Conservation (phyloP, 2,329 filamentous ascomycete species). For the Penicillium thymicola region DNA sequence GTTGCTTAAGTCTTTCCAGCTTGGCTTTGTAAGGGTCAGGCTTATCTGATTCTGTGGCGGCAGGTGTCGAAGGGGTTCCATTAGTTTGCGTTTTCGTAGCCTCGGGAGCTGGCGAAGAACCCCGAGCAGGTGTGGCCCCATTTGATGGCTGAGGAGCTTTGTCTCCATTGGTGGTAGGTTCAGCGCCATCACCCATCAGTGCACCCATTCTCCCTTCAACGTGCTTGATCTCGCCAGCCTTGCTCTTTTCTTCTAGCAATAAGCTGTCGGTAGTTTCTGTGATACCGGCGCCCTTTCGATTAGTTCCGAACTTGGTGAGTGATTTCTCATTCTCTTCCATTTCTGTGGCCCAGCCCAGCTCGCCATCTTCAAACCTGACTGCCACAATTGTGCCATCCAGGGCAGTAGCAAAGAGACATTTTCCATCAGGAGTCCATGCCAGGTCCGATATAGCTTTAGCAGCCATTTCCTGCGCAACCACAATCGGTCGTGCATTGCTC, state of each 20-base stretch:
- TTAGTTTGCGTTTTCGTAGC: conserved; percentile 37
- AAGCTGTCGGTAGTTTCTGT: conserved; percentile 89
- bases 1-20: conserved; percentile 73
- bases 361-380: conserved; percentile 76
- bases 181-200: conserved; percentile 83
- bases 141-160: conserved; percentile 42
- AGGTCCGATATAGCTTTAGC: conserved; percentile 92
- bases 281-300: conserved; percentile 82
- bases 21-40: conserved; percentile 57
- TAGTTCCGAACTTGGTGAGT: conserved; percentile 86
- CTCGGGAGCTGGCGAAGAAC: conserved; percentile 32
- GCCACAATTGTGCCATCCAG: conserved; percentile 85
- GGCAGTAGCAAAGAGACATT: conserved; percentile 78
- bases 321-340: conserved; percentile 89
- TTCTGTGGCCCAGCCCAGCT: conserved; percentile 83
- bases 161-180: conserved; percentile 50
- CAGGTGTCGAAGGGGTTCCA: conserved; percentile 31
- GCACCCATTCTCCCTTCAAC: conserved; percentile 96
- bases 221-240: conserved; percentile 81
- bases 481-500: conserved; percentile 83
- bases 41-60: conserved; percentile 37
- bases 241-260: conserved; percentile 84
- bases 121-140: conserved; percentile 40
- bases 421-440: conserved; percentile 89
- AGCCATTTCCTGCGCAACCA: conserved; percentile 84